These are phyloP conservation scores for Zelonia costaricensis DNA, from an alignment of 208 protist genomes.

Conservation along the genomic window DNA sequence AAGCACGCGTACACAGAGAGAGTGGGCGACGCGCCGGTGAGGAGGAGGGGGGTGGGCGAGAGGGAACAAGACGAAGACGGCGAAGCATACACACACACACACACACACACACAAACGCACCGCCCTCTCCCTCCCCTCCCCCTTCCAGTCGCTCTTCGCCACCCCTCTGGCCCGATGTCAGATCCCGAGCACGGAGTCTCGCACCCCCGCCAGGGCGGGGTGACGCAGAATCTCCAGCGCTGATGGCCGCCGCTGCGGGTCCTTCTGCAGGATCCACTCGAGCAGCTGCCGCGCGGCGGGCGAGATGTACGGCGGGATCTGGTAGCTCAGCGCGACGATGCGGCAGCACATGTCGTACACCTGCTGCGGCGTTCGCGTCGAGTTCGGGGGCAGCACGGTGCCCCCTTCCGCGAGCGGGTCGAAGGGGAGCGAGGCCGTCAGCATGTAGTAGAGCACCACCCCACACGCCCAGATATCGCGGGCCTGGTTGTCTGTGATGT, in stretches of 20 bases:
- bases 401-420: constrained; percentile 39
- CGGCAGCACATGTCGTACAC: constrained; percentile 47
- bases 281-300: constrained; percentile 40
- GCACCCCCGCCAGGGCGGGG: constrained; percentile 29
- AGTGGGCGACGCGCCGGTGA: too few relatives aligned
- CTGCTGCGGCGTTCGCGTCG: constrained; percentile 26
- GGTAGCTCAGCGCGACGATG: constrained; percentile 62
- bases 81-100: constrained; percentile 18
- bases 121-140: not conserved
- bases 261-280: constrained; percentile 35
- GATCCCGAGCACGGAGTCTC: constrained; percentile 20
- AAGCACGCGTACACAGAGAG: too few relatives aligned
- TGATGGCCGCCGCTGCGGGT: constrained; percentile 40
- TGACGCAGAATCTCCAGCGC: constrained; percentile 41
- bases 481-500: constrained; percentile 67
- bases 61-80: too few relatives aligned
- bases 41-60: too few relatives aligned
- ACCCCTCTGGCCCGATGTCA: too few relatives aligned
- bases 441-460: constrained; percentile 91
- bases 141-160: not conserved
- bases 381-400: constrained; percentile 18
- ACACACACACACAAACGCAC: constrained; percentile 21
- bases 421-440: constrained; percentile 82
- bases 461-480: constrained; percentile 95
- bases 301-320: constrained; percentile 48